phyloP scores from a whole-genome alignment of 1,284 basidiomycete species.

The Peniophora sp. region DNA sequence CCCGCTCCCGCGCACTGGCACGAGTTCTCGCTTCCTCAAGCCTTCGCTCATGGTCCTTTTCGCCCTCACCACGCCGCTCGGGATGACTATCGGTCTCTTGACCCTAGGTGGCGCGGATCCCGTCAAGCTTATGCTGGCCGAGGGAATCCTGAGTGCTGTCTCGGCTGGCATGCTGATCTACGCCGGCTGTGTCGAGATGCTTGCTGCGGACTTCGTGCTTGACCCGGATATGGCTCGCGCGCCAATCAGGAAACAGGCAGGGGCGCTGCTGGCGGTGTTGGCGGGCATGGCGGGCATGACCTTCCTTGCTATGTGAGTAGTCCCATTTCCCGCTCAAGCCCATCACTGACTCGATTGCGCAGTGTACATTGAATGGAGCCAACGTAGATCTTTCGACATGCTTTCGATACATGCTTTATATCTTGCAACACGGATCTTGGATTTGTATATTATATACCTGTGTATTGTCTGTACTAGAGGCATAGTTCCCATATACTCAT shows the following conservation, averaged over 20 bases:
- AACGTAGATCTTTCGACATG: too few relatives aligned
- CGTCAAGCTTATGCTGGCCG: constrained; percentile 32
- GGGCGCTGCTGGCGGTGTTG: constrained; percentile 49
- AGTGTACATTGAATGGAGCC: too few relatives aligned
- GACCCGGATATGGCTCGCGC: constrained; percentile 41
- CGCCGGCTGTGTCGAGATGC: constrained; percentile 73
- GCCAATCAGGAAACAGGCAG: constrained; percentile 33
- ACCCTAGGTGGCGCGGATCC: constrained; percentile 26
- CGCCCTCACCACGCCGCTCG: constrained; percentile 61
- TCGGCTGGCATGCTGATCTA: constrained; percentile 75
- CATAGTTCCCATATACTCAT: too few relatives aligned
- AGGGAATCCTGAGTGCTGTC: constrained; percentile 68
- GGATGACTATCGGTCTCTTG: constrained; percentile 51
- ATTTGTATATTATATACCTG: too few relatives aligned
- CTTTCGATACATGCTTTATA: too few relatives aligned
- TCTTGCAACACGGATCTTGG: too few relatives aligned
- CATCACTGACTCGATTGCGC: too few relatives aligned
- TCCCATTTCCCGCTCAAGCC: not conserved
- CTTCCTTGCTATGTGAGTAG: constrained; percentile 25
- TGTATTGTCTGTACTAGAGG: too few relatives aligned
- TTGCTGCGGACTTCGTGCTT: constrained; percentile 71
- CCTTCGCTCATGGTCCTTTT: constrained; percentile 54
- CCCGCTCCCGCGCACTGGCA: constrained; percentile 27
- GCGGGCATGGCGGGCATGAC: constrained; percentile 52
- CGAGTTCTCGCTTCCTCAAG: constrained; percentile 30